These are phyloP conservation scores for Tricholoma bakamatsutake DNA, from an alignment of 768 basidiomycete genomes.

Conservation along the genomic window DNA sequence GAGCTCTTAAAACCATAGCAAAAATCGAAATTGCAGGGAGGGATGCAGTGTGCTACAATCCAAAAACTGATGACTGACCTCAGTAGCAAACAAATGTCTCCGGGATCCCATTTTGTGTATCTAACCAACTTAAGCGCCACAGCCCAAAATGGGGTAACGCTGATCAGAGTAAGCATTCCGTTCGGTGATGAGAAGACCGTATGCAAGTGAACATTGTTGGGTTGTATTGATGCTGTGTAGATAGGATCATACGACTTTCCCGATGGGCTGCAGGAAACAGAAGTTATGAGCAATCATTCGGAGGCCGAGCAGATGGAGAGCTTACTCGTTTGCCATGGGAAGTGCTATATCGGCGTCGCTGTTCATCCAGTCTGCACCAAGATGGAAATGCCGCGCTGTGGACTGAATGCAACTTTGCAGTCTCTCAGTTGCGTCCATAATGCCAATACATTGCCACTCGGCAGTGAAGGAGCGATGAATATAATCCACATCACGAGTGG, in stretches of 20 bases:
- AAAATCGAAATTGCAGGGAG: no score
- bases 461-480: conserved; percentile 54
- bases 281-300: not conserved
- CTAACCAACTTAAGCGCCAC: conserved; percentile 69
- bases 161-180: conserved; percentile 43
- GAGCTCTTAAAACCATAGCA: not conserved
- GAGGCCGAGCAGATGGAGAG: conserved; percentile 9
- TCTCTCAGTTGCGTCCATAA: conserved; percentile 47
- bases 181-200: conserved; percentile 55
- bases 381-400: conserved; percentile 43
- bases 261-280: conserved; percentile 16
- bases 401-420: conserved; percentile 49
- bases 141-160: conserved; percentile 67
- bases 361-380: conserved; percentile 75
- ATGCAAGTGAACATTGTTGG: conserved; percentile 45
- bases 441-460: conserved; percentile 44
- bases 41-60: not conserved
- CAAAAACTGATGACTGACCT: conserved; percentile 32
- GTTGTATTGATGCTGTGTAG: conserved; percentile 43
- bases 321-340: conserved; percentile 60
- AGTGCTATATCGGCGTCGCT: conserved; percentile 67
- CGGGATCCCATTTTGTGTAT: conserved; percentile 56
- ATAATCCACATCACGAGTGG: conserved; percentile 66
- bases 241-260: conserved; percentile 52
- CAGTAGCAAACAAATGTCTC: conserved; percentile 64